Evolutionary conservation across 2,329 filamentous ascomycete species (phyloP), one percentile per base, ranked within the genome.

Genomic region (Pseudocercospora macadamiae): DNA sequence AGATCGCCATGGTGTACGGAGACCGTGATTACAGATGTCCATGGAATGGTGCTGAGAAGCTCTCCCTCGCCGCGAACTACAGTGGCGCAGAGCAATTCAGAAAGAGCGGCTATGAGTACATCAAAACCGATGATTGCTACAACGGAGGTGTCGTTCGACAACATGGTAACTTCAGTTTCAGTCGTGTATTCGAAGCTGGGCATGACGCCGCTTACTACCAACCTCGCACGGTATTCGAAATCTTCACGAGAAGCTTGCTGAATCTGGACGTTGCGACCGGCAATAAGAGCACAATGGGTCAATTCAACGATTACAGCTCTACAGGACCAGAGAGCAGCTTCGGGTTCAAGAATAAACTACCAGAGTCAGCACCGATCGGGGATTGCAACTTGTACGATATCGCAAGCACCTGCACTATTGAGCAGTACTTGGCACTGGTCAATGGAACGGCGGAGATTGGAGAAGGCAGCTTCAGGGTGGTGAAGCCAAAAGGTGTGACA

Each of bases 211-310:
- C 59, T 1, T 63, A 47, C 21, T 85, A 84, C 64, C 81, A 85
- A 64, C 83, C 83, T 0, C 75, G 84, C 63, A 82, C 81, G 0
- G 76, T 80, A 2, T 83, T 80, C 51, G 73, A 80, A 59, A 80
- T 86, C 47, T 85, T 86, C 69, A 74, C 77, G 18, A 81, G 83
- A 4, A 77, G 78, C 0, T 75, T 83, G 49, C 74, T 79, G 51
- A 78, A 80, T 48, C 75, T 72, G 9, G 83, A 85, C 58, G 75
- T 87, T 48, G 80, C 82, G 0, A 86, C 83, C 2, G 84, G 85
- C 0, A 61, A 54, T 32, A 79, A 80, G 54, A 66, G 72, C 3
- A 78, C 75, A 2, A 39, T 71, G 58, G 57, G 78, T 73, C 0
- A 75, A 75, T 2, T 67, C 66, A 2, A 74, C 73, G 26, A 32